phyloP scores from a whole-genome alignment of 1,139 yeast species.

The Magnusiomyces ingens region DNA sequence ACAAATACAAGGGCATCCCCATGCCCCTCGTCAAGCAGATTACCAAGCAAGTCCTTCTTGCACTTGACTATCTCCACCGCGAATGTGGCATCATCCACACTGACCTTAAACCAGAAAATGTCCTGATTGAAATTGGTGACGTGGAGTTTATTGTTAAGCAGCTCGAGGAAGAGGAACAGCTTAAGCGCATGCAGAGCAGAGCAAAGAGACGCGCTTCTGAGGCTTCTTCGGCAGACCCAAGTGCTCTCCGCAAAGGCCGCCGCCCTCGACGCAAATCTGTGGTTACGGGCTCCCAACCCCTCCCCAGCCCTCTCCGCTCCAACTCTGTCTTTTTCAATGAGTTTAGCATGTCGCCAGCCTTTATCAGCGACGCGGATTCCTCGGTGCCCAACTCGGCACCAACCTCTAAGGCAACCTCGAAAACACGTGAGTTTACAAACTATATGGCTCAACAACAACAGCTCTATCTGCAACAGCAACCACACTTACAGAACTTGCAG shows the following conservation, averaged over 20 bases:
- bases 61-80: constrained; percentile 74
- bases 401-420: constrained; percentile 8
- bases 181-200: constrained; percentile 16
- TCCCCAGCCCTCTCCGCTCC: constrained; percentile 62
- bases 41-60: constrained; percentile 67
- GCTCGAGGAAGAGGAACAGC: constrained; percentile 45
- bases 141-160: constrained; percentile 60
- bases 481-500: neutral
- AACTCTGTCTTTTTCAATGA: constrained; percentile 23
- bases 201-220: constrained; percentile 18
- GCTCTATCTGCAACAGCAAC: neutral
- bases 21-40: constrained; percentile 69
- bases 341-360: constrained; percentile 21
- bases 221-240: constrained; percentile 14
- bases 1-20: constrained; percentile 66
- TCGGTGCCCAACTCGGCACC: constrained; percentile 9
- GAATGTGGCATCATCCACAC: constrained; percentile 90
- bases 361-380: constrained; percentile 12
- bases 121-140: constrained; percentile 72
- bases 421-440: constrained; percentile 3
- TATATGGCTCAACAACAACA: neutral
- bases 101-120: constrained; percentile 84
- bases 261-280: constrained; percentile 66
- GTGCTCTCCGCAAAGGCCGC: constrained; percentile 21
- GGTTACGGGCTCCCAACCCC: constrained; percentile 80